A percentile compares a stretch with the other conserved stretches of the same genome.
Conservation (phyloP, 805 yeast genomes). For the Wickerhamiella galacta region DNA sequence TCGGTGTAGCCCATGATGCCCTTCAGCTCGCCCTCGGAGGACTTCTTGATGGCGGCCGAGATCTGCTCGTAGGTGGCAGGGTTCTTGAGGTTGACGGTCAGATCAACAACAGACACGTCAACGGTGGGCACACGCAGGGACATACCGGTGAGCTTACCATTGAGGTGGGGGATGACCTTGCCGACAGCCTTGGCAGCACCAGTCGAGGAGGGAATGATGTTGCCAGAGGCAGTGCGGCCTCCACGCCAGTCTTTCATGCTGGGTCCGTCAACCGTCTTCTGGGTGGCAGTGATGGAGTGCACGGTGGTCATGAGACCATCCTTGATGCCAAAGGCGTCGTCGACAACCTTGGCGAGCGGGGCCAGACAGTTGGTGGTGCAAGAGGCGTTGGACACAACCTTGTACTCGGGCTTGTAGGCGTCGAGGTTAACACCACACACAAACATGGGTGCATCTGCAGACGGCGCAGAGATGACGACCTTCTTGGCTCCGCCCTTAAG, state of each 20-base stretch:
- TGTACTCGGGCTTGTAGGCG: conserved; percentile 56
- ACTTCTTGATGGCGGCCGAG: conserved; percentile 51
- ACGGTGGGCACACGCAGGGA: conserved; percentile 87
- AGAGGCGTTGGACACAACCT: conserved; percentile 79
- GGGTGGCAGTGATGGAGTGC: conserved; percentile 92
- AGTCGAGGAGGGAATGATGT: conserved; percentile 88
- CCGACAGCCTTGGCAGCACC: conserved; percentile 98
- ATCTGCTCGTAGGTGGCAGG: conserved; percentile 71
- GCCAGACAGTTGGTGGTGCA: conserved; percentile 95
- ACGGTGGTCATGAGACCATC: conserved; percentile 94
- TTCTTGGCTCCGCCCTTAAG: conserved; percentile 85
- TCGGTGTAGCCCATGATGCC: conserved; percentile 83
- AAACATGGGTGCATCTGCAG: conserved; percentile 88
- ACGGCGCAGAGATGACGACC: conserved; percentile 89
- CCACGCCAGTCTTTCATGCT: conserved; percentile 98
- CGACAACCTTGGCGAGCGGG: conserved; percentile 78
- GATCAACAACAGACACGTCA: conserved; percentile 85
- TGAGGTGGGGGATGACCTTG: conserved; percentile 78
- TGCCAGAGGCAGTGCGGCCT: conserved; percentile 91
- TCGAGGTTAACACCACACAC: conserved; percentile 82
- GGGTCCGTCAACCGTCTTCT: conserved; percentile 93
- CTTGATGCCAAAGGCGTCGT: conserved; percentile 73
- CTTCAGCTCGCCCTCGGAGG: conserved; percentile 60
- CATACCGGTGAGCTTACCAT: conserved; percentile 90
- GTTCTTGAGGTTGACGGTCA: conserved; percentile 68